Percentiles rank a stretch among this genome's conserved stretches.
phyloP scores from a whole-genome alignment of 768 basidiomycete species.

The Erythrobasidium yunnanense region DNA sequence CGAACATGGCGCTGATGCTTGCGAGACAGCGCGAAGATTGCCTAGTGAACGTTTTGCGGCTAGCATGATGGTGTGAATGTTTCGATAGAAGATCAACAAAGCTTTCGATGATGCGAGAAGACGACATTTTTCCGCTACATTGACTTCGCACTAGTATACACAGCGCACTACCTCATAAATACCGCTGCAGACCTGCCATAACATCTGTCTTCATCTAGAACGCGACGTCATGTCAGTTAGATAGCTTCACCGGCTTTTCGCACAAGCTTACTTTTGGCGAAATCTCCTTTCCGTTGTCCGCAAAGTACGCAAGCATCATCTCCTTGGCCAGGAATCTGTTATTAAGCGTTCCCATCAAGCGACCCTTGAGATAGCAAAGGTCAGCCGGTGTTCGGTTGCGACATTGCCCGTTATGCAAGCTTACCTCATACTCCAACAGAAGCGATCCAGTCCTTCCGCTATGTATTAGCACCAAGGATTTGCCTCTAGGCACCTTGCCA shows the following conservation, averaged over 20 bases:
- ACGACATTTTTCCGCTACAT: too few relatives aligned
- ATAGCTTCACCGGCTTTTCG: too few relatives aligned
- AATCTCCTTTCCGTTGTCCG: conserved; percentile 24
- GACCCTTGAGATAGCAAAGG: background rate
- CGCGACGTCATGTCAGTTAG: too few relatives aligned
- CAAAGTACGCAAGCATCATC: conserved; percentile 18
- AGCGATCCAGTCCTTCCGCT: conserved; percentile 9
- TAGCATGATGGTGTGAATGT: conserved; percentile 6
- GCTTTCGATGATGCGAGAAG: too few relatives aligned
- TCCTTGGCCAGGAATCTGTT: conserved; percentile 14
- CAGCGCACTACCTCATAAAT: conserved; percentile 6
- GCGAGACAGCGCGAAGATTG: conserved; percentile 4
- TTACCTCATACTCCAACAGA: conserved; percentile 17
- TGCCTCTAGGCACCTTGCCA: conserved; percentile 21
- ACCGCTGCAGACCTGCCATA: conserved; percentile 5
- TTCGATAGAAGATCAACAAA: too few relatives aligned
- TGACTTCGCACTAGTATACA: too few relatives aligned
- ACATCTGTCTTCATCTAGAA: conserved; percentile 22
- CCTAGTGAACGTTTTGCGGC: conserved; percentile 19
- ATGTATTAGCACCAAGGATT: conserved; percentile 4
- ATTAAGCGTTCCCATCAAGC: conserved; percentile 10
- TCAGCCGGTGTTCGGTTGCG: background rate
- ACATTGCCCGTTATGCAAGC: background rate
- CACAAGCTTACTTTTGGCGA: conserved; percentile 20
- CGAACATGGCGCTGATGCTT: background rate